phyloP scores from a whole-genome alignment of 2,329 filamentous ascomycete genomes.

The Escovopsis weberi region DNA sequence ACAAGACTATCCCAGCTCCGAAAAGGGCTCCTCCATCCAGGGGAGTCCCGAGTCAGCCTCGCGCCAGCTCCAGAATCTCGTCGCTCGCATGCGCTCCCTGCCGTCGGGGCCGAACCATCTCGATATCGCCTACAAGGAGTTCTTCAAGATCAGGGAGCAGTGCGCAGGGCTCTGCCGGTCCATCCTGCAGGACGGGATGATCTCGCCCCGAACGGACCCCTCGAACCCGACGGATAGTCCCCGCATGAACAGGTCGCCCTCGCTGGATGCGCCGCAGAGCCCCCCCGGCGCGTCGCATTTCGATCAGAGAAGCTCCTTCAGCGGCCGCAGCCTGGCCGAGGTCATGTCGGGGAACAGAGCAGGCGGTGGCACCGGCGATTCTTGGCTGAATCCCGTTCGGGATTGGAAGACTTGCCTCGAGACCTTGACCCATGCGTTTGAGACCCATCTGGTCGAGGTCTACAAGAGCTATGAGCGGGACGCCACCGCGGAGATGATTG shows the following conservation, averaged over 20 bases:
- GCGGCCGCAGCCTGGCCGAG: constrained; percentile 20
- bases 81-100: constrained; percentile 21
- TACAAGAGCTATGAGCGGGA: constrained; percentile 31
- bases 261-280: constrained; percentile 18
- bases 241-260: constrained; percentile 15
- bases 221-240: constrained; percentile 11
- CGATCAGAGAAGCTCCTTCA: constrained; percentile 24
- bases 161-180: constrained; percentile 25
- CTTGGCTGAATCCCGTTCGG: constrained; percentile 24
- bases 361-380: constrained; percentile 13
- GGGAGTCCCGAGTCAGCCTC: constrained; percentile 19
- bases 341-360: constrained; percentile 13
- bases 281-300: constrained; percentile 10
- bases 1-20: constrained; percentile 15
- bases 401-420: constrained; percentile 32
- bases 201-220: constrained; percentile 9
- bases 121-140: constrained; percentile 30
- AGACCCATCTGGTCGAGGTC: constrained; percentile 26
- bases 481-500: constrained; percentile 27
- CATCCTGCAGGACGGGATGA: constrained; percentile 26
- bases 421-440: constrained; percentile 25
- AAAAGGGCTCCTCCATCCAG: constrained; percentile 11
- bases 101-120: constrained; percentile 22
- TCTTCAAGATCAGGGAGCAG: constrained; percentile 25
- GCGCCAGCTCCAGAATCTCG: constrained; percentile 20